Evolutionary conservation across 257 asterid species (phyloP).

Genomic region (Euphrasia confusa): DNA sequence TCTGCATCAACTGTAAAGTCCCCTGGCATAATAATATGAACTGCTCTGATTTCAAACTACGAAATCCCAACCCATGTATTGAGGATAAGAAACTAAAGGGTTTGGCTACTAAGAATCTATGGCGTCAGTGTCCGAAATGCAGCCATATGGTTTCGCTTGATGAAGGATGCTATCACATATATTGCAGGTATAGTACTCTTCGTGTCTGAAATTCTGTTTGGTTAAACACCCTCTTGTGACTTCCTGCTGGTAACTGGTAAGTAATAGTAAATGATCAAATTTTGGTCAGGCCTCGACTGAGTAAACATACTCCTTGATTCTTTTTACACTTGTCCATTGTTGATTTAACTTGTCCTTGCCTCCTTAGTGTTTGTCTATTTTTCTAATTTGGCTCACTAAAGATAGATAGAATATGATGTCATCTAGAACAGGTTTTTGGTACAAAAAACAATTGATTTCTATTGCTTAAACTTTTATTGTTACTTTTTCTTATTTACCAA

Average conservation of each 20-base stretch:
- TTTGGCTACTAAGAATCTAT: slow-evolving; percentile 41
- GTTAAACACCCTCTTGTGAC: neutral
- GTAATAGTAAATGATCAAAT: neutral
- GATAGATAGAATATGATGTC: neutral
- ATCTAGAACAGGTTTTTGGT: neutral
- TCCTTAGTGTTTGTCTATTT: neutral
- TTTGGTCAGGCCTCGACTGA: neutral
- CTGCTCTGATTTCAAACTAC: slow-evolving; percentile 30
- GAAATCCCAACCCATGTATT: slow-evolving; percentile 30
- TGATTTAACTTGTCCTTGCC: neutral
- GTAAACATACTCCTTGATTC: neutral
- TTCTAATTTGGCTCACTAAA: neutral
- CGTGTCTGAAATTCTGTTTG: neutral
- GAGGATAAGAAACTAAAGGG: slow-evolving; percentile 47
- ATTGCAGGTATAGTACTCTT: slow-evolving; percentile 49
- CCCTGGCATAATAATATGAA: slow-evolving; percentile 50
- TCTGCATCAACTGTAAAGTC: slow-evolving; percentile 52
- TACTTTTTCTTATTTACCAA: neutral
- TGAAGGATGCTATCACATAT: slow-evolving; percentile 65
- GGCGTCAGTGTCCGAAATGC: slow-evolving; percentile 66
- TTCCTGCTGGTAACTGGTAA: neutral
- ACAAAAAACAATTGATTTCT: too few relatives aligned
- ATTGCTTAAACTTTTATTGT: neutral
- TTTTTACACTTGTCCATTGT: neutral
- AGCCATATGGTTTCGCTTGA: slow-evolving; percentile 52